These are phyloP conservation scores for Vaccinium darrowii DNA, from an alignment of 148 eudicot genomes.

Conservation along the genomic window DNA sequence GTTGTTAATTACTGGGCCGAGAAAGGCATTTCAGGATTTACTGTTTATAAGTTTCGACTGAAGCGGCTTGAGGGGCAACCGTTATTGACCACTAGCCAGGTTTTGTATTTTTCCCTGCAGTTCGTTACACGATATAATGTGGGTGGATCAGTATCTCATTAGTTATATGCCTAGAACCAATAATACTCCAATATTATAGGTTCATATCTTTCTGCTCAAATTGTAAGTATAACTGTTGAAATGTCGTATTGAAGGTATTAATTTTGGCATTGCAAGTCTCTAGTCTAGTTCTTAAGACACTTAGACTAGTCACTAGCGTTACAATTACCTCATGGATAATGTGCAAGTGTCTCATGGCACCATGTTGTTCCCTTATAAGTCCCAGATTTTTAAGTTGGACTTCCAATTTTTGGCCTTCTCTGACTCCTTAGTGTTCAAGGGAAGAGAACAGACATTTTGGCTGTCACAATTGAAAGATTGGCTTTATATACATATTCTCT, in stretches of 20 bases:
- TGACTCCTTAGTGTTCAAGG: neutral
- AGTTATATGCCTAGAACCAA: neutral
- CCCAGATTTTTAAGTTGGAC: neutral
- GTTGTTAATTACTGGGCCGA: conserved; percentile 80
- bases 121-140: neutral
- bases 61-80: conserved; percentile 81
- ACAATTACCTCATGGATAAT: neutral
- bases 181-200: neutral
- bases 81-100: conserved; percentile 71
- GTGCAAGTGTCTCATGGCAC: neutral
- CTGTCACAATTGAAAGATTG: neutral
- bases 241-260: neutral
- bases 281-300: neutral
- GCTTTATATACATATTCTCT: neutral
- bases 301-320: neutral
- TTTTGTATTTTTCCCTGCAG: neutral
- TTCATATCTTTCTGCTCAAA: neutral
- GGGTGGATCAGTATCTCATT: neutral
- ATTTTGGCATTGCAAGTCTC: neutral
- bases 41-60: conserved; percentile 72
- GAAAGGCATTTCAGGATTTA: conserved; percentile 76
- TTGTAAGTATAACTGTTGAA: neutral
- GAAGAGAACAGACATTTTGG: neutral
- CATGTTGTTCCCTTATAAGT: neutral
- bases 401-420: neutral